Base-by-base conservation (phyloP, 1,284 basidiomycete species). In the Vanrija sp. region DNA sequence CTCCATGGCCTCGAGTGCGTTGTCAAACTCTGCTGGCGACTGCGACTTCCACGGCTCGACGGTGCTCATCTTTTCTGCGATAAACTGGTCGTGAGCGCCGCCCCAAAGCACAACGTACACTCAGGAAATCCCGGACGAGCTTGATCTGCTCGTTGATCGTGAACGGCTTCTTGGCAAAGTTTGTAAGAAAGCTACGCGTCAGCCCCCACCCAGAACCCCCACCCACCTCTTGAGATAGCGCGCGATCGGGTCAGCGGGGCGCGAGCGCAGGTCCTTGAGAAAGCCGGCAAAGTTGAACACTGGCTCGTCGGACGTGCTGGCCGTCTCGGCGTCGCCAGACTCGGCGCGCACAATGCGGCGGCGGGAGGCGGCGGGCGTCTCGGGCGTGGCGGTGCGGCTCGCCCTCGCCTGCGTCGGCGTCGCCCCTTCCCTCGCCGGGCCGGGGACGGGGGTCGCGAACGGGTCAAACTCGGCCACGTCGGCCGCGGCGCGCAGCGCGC, bases 1-100 rank as follows among this genome's bases (percentile, higher is more conserved):
- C 81, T 98, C 95, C 91, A 98, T 98, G 48, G 93, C 94, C 77
- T 98, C 95, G 78, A 92, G 84, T 0, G 94, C 92, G 65, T 97
- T 94, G 56, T 98, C 96, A 64, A 98, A 97, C 71, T 98, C 94
- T 4, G 78, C 78, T 22, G 89, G 85, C 4, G 83, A 80, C 5
- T 82, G 82, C 56, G 83, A 84, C 65, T 83, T 84, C 92, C 91
- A 95, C 6, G 77, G 77, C 39, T 95, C 91, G 42, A 82, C 82
- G 58, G 85, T 83, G n/a, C 83, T 79, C 93, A 97, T 97, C 67
- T 88, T 87, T 31, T 77, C 79, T 0, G 85, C 79, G 62, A 96
- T 96, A 69, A 97, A 97, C 88, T 94, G 68, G 12, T 16, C 5
- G 38, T 52, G 37, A 63, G 57, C 22, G 19, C 19, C 14, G 20